Conservation (phyloP, 2,329 filamentous ascomycete genomes). For the Fusarium multiceps region DNA sequence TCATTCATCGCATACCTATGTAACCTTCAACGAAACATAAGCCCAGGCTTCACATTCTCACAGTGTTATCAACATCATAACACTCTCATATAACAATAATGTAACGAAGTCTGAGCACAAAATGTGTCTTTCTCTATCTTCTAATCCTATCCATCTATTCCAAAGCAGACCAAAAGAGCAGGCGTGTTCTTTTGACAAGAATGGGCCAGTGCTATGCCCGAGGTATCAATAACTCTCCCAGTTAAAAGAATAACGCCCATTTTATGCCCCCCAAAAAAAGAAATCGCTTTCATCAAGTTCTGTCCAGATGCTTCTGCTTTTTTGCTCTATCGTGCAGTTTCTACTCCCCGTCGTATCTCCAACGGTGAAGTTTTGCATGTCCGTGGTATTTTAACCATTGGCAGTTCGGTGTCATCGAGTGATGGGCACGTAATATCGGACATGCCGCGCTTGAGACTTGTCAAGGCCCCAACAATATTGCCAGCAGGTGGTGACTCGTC, state of each 20-base stretch:
- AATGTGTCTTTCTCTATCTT: constrained; percentile 4
- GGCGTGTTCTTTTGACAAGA: constrained; percentile 14
- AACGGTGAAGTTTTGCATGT: constrained; percentile 54
- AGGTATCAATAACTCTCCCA: constrained; percentile 35
- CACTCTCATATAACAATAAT: background rate
- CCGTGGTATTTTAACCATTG: constrained; percentile 54
- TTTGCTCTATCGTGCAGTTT: constrained; percentile 36
- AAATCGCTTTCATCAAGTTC: constrained; percentile 28
- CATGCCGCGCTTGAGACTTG: constrained; percentile 61
- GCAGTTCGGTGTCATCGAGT: constrained; percentile 47
- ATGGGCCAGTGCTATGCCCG: constrained; percentile 31
- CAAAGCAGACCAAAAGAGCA: constrained; percentile 18
- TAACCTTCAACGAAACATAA: background rate
- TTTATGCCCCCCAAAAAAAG: constrained; percentile 22
- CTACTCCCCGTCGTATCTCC: constrained; percentile 51
- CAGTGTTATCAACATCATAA: background rate
- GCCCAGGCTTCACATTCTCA: background rate
- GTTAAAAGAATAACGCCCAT: constrained; percentile 28
- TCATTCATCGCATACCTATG: background rate
- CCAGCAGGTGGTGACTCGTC: constrained; percentile 39
- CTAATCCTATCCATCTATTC: constrained; percentile 30
- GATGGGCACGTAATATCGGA: constrained; percentile 64
- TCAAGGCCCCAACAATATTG: constrained; percentile 42
- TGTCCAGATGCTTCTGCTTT: background rate
- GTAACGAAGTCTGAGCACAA: background rate